Conservation (phyloP, 768 basidiomycete genomes). For the Gymnopilus dilepis region DNA sequence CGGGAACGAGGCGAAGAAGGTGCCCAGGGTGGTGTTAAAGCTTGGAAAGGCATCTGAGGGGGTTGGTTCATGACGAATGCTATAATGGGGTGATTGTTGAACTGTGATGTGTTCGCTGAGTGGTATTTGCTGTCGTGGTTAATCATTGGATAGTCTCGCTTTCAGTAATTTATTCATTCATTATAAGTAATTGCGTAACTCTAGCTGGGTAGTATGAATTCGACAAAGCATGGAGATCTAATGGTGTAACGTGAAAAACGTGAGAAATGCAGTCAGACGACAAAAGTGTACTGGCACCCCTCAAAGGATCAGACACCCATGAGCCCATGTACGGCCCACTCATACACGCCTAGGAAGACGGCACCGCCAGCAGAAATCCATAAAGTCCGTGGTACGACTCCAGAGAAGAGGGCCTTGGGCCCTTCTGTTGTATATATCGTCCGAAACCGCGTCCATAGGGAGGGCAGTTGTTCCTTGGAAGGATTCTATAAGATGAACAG, state of each 20-base stretch:
- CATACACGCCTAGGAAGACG: slow-evolving; percentile 97
- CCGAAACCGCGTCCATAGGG: slow-evolving; percentile 58
- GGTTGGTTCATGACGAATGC: background rate
- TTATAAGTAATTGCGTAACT: too few relatives aligned
- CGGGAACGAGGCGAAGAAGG: slow-evolving; percentile 38
- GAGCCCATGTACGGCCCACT: slow-evolving; percentile 69
- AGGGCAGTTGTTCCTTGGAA: slow-evolving; percentile 53
- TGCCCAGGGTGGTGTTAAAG: slow-evolving; percentile 61
- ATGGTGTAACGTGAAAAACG: too few relatives aligned
- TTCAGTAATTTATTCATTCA: too few relatives aligned
- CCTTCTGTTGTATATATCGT: slow-evolving; percentile 81
- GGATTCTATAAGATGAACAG: slow-evolving; percentile 48
- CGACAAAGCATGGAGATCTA: too few relatives aligned
- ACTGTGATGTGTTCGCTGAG: background rate
- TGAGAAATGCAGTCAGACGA: too few relatives aligned
- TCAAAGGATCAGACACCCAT: slow-evolving; percentile 32
- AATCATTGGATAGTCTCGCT: too few relatives aligned
- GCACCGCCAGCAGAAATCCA: slow-evolving; percentile 98
- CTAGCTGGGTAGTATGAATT: too few relatives aligned
- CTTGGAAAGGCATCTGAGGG: slow-evolving; percentile 49
- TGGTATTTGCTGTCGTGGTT: too few relatives aligned
- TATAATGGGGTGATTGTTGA: too few relatives aligned
- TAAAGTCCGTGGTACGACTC: slow-evolving; percentile 87
- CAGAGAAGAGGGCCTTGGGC: slow-evolving; percentile 75
- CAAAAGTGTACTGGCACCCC: too few relatives aligned